A percentile compares a stretch with the other conserved stretches of the same genome.
These are phyloP conservation scores for Carex cristatella DNA, from an alignment of 176 grass and related monocot species.

Conservation along the genomic window DNA sequence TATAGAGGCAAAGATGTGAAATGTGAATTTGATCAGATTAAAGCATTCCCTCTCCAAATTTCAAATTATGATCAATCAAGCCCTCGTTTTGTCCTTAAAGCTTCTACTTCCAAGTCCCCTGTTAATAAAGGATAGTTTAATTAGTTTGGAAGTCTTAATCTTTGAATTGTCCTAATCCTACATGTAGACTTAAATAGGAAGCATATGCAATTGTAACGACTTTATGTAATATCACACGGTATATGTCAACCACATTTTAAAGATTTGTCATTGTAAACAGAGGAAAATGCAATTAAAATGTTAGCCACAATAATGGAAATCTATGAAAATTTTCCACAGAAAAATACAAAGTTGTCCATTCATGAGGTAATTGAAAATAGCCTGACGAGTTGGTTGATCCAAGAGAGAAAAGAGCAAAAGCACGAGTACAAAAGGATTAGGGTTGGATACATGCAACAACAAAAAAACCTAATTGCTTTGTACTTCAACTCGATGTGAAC, in stretches of 20 bases:
- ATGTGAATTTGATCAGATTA: background rate
- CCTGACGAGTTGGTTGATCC: background rate
- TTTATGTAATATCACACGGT: background rate
- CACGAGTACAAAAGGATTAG: background rate
- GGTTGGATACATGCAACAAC: background rate
- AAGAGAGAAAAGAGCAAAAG: background rate
- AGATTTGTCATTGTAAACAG: background rate
- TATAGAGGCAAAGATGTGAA: background rate
- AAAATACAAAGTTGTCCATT: slow-evolving; percentile 12
- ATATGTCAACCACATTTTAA: background rate
- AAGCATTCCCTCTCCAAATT: background rate
- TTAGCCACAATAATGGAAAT: background rate
- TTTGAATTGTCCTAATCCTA: slow-evolving; percentile 4
- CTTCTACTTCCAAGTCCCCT: background rate
- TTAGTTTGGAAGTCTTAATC: slow-evolving; percentile 15
- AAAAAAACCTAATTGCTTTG: background rate
- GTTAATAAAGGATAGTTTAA: background rate
- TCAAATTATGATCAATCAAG: background rate
- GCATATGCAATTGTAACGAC: background rate
- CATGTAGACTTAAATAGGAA: background rate
- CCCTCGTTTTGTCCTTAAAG: background rate
- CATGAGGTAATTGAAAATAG: background rate
- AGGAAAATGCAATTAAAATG: background rate
- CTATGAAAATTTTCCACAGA: background rate
- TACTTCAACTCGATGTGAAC: background rate